phyloP scores from a whole-genome alignment of 495 filamentous ascomycete genomes.

The Paragyromitra xinjiangensis region DNA sequence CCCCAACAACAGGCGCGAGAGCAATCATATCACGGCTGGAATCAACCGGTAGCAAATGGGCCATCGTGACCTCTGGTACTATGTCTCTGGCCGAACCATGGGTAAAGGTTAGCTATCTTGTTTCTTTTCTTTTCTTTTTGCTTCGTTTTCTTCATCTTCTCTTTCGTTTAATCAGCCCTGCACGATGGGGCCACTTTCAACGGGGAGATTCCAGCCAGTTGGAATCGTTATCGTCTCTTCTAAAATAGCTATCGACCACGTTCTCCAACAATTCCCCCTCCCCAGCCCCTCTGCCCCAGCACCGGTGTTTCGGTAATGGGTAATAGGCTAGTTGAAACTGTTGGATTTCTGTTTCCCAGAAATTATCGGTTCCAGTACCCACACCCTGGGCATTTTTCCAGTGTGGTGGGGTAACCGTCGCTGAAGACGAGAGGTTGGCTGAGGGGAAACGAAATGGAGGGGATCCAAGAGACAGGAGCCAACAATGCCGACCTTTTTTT shows the following conservation, averaged over 20 bases:
- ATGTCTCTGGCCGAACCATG: constrained; percentile 83
- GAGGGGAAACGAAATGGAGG: not conserved
- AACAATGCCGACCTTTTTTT: not conserved
- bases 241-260: not conserved
- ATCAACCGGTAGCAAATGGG: constrained; percentile 73
- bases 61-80: constrained; percentile 91
- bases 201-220: constrained; percentile 12
- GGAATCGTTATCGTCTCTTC: not conserved
- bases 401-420: constrained; percentile 15
- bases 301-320: constrained; percentile 32
- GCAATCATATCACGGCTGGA: constrained; percentile 68
- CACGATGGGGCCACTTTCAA: not conserved
- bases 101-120: constrained; percentile 67
- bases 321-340: constrained; percentile 14
- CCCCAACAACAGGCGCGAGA: constrained; percentile 64
- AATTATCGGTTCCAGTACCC: constrained; percentile 19
- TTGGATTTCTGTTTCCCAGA: constrained; percentile 19
- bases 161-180: constrained; percentile 17
- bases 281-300: not conserved
- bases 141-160: not conserved
- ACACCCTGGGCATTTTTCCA: not conserved
- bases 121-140: constrained; percentile 15
- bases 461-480: not conserved
- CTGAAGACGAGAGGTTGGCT: not conserved
- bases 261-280: not conserved